These are phyloP conservation scores for Diaporthe sp. DNA, from an alignment of 2,329 filamentous ascomycete genomes.

Conservation along the genomic window DNA sequence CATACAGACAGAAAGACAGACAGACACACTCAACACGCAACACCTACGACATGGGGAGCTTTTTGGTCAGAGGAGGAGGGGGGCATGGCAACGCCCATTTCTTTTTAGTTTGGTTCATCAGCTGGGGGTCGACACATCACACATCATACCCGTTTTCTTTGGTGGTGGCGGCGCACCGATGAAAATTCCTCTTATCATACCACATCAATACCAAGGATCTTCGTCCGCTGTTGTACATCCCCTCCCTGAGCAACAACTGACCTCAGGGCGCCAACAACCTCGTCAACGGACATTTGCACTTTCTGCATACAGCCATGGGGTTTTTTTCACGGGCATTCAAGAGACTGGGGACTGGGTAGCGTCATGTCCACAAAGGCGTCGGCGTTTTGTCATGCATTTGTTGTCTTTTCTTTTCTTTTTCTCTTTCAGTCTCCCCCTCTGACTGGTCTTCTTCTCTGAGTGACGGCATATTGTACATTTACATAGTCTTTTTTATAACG, in stretches of 20 bases:
- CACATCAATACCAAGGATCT: constrained; percentile 39
- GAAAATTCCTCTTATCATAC: constrained; percentile 38
- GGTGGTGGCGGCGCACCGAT: constrained; percentile 39
- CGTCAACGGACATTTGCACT: constrained; percentile 31
- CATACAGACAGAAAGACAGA: constrained; percentile 5
- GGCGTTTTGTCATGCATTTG: constrained; percentile 25
- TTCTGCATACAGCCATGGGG: constrained; percentile 39
- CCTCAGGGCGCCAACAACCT: constrained; percentile 33
- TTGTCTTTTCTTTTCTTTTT: not conserved
- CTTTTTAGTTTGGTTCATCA: constrained; percentile 23
- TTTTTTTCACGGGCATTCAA: constrained; percentile 37
- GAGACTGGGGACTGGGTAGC: constrained; percentile 37
- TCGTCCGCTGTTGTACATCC: constrained; percentile 32
- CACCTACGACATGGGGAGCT: constrained; percentile 2
- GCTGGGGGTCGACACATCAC: constrained; percentile 29
- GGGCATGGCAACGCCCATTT: constrained; percentile 15
- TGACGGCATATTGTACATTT: constrained; percentile 35
- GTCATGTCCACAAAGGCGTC: constrained; percentile 39
- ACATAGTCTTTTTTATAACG: constrained; percentile 31
- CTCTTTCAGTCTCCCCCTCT: not conserved
- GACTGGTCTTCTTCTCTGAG: constrained; percentile 48
- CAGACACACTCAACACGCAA: constrained; percentile 5
- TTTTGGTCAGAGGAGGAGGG: constrained; percentile 1
- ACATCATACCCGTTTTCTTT: constrained; percentile 35
- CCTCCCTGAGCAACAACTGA: constrained; percentile 37